Percentiles rank a stretch among this genome's conserved stretches.
Evolutionary conservation across 148 eudicot genomes (phyloP).

Genomic region (Rhododendron henanense): DNA sequence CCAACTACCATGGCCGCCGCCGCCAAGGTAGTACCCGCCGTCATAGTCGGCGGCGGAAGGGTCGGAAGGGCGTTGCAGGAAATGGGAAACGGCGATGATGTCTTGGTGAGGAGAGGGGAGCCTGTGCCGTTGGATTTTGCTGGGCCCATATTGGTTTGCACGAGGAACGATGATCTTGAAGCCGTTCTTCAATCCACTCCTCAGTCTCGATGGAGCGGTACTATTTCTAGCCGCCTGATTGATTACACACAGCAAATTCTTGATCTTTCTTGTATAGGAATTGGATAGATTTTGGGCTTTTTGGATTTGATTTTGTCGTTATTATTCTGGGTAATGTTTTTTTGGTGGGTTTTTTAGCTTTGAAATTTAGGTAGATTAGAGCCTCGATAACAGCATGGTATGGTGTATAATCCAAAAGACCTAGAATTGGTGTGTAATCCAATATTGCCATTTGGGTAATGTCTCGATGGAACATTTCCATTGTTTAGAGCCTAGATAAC

Average conservation of each 20-base stretch:
- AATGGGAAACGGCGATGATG: constrained; percentile 80
- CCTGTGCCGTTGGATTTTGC: constrained; percentile 65
- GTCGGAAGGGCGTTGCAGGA: constrained; percentile 77
- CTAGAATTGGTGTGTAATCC: no score
- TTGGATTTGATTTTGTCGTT: background rate
- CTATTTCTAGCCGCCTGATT: background rate
- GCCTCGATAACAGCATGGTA: no score
- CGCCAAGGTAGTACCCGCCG: constrained; percentile 57
- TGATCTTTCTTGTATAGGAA: background rate
- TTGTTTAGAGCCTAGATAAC: background rate
- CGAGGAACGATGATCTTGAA: constrained; percentile 92
- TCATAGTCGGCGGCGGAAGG: constrained; percentile 88
- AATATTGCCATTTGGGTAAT: background rate
- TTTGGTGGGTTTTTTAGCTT: background rate
- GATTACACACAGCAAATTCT: background rate
- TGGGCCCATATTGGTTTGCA: constrained; percentile 89
- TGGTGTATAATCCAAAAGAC: no score
- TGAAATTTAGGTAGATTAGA: no score
- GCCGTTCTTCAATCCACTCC: constrained; percentile 86
- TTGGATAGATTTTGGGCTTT: background rate
- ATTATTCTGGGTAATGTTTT: background rate
- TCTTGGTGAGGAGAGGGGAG: constrained; percentile 78
- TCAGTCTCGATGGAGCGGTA: constrained; percentile 78
- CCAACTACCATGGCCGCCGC: constrained; percentile 1
- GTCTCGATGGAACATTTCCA: no score